phyloP scores from a whole-genome alignment of 352 stramenopile species.

The Phytopythium chamaehyphon region DNA sequence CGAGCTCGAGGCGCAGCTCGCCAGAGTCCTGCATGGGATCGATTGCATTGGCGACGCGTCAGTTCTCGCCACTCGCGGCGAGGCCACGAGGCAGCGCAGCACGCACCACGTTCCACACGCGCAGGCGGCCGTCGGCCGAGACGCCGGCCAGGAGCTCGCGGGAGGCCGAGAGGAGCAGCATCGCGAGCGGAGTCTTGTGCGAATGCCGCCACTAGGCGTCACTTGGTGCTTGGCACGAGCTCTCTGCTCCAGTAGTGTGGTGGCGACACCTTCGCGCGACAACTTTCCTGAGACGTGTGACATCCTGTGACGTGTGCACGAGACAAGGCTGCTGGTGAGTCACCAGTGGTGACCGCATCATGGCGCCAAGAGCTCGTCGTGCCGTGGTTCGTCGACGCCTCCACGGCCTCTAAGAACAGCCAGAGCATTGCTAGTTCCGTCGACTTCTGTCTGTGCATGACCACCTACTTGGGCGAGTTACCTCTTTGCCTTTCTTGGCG shows the following conservation, averaged over 20 bases:
- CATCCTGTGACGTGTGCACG: slow-evolving; percentile 25
- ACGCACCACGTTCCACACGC: slow-evolving; percentile 78
- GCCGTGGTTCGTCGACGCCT: slow-evolving; percentile 60
- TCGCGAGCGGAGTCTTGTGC: slow-evolving; percentile 16
- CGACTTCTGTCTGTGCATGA: slow-evolving; percentile 58
- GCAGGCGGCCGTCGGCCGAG: slow-evolving; percentile 78
- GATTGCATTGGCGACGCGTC: neutral
- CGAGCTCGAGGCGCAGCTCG: slow-evolving; percentile 66
- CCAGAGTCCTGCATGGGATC: slow-evolving; percentile 30
- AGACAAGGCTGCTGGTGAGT: no score
- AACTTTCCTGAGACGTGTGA: no score
- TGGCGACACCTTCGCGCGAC: slow-evolving; percentile 32
- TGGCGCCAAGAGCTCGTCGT: slow-evolving; percentile 56
- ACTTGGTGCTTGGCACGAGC: no score
- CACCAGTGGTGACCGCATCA: no score
- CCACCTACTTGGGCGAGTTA: no score
- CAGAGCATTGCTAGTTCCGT: slow-evolving; percentile 30
- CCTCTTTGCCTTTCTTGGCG: no score
- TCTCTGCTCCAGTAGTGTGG: no score
- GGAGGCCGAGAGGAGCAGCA: slow-evolving; percentile 75
- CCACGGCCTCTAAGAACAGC: slow-evolving; percentile 41
- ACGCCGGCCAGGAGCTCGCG: slow-evolving; percentile 77
- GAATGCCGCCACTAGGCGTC: slow-evolving; percentile 9
- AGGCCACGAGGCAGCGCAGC: neutral
- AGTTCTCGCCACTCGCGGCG: no score